Evolutionary conservation across 345 rosid species (phyloP), one percentile per base, ranked within the genome.

Genomic region (Citrus trifoliata): DNA sequence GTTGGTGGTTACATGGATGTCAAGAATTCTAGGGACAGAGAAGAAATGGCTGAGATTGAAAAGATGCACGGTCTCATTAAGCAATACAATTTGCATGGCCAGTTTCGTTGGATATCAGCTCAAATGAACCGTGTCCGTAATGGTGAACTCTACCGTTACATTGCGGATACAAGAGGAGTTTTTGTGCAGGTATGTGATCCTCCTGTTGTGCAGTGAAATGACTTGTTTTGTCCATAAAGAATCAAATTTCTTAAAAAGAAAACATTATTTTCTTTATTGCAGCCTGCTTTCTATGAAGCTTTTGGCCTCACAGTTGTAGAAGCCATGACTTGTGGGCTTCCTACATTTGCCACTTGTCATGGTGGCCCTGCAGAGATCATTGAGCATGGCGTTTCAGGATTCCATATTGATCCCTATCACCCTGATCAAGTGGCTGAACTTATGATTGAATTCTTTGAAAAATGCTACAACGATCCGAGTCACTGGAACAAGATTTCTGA

Each of bases 271-370:
- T 46, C 51, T 46, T 10, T 48, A 24, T 80, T 27, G 71, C 84
- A 90, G 82, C 93, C 87, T 66, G 88, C 93, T 69, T 76, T 88
- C 65, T 90, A 87, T 21, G 90, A 90, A 83, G 91, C 88, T 48
- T 88, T 88, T 81, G 91, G 91, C 64, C 91, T 89, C 70, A 89
- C 90, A 28, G 91, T 90, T 55, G 90, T 87, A 67, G 88, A 85
- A 77, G 85, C 89, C 67, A 86, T 90, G 88, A 83, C 91, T 35
- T 85, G 88, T 74, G 89, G 88, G 37, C 86, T 90, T 56, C 89
- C 91, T 55, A 90, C 91, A 16, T 87, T 88, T 79, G 91, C 91
- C 80, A 90, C 90, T 8, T 85, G 86, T 75, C 89, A 90, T 33
- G 90, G 91, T 25, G 89, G 88, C 63, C 93, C 91, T 0, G 86